These are phyloP conservation scores for Geotrichum citri-aurantii DNA, from an alignment of 1,139 yeast species.

Conservation along the genomic window DNA sequence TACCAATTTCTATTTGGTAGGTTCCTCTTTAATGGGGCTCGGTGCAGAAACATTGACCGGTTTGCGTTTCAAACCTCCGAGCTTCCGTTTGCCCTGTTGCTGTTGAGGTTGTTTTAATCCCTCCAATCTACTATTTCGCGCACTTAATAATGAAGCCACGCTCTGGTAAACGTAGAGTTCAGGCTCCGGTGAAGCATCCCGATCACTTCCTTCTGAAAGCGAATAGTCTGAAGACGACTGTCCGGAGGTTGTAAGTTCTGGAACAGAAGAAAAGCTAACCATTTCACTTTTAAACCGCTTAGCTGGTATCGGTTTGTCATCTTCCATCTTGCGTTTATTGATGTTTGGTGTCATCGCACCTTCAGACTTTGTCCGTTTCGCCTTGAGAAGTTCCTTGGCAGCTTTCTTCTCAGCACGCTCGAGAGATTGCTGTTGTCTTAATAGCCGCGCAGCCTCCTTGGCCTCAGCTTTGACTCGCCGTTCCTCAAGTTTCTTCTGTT, in stretches of 20 bases:
- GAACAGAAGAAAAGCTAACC: background rate
- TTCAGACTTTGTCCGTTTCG: conserved; percentile 11
- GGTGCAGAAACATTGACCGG: conserved; percentile 7
- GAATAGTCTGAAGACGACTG: conserved; percentile 16
- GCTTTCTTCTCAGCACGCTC: conserved; percentile 11
- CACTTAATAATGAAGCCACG: background rate
- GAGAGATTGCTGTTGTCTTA: conserved; percentile 17
- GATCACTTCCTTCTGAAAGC: conserved; percentile 8
- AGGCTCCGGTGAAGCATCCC: conserved; percentile 11
- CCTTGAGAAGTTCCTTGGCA: conserved; percentile 3
- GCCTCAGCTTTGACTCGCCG: conserved; percentile 14
- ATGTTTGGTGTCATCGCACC: background rate
- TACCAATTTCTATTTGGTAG: background rate
- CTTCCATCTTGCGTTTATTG: background rate
- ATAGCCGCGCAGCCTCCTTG: conserved; percentile 2
- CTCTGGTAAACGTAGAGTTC: conserved; percentile 4
- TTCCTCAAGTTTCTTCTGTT: conserved; percentile 15
- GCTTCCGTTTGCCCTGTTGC: conserved; percentile 4
- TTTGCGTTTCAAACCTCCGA: conserved; percentile 11
- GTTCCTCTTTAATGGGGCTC: background rate
- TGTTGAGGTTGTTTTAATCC: background rate
- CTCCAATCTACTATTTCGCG: background rate
- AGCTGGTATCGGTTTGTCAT: background rate
- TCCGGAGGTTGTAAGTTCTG: conserved; percentile 3
- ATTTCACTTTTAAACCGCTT: background rate